Evolutionary conservation across 345 rosid genomes (phyloP).

Genomic region (Pistacia vera): DNA sequence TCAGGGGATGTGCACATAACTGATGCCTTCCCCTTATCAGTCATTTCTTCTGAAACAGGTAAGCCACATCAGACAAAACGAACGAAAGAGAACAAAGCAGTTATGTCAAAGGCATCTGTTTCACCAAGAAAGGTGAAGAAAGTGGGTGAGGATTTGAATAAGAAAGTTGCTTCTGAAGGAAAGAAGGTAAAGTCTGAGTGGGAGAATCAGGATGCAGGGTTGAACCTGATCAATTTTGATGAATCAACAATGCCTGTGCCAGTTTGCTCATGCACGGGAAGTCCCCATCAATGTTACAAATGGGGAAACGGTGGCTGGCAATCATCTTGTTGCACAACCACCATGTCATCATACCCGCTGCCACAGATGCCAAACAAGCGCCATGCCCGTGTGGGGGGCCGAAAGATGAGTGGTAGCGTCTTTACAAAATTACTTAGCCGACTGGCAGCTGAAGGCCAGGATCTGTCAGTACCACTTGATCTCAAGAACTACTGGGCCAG

Average conservation of each 20-base stretch:
- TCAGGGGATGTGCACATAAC: constrained; percentile 42
- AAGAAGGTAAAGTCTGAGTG: constrained; percentile 65
- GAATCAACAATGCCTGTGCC: constrained; percentile 80
- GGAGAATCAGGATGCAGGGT: constrained; percentile 63
- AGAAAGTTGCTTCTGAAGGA: constrained; percentile 49
- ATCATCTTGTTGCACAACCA: constrained; percentile 91
- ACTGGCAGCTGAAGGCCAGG: constrained; percentile 70
- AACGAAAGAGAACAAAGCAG: constrained; percentile 54
- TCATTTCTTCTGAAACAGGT: constrained; percentile 46
- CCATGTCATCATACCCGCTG: constrained; percentile 75
- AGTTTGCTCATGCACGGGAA: constrained; percentile 86
- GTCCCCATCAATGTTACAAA: constrained; percentile 82
- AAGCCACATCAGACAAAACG: constrained; percentile 51
- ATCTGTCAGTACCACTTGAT: constrained; percentile 64
- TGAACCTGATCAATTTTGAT: constrained; percentile 64
- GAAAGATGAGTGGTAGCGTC: constrained; percentile 92
- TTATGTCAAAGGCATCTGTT: constrained; percentile 32
- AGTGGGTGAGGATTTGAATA: constrained; percentile 63
- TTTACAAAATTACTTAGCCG: constrained; percentile 77
- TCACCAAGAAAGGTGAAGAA: constrained; percentile 52
- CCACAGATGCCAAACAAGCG: constrained; percentile 92
- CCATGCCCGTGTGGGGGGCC: constrained; percentile 84
- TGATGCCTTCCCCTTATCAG: constrained; percentile 54
- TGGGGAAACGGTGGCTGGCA: constrained; percentile 99
- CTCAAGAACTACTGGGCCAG: constrained; percentile 92